Evolutionary conservation across 352 stramenopile genomes (phyloP).

Genomic region (Globisporangium apiculatum): DNA sequence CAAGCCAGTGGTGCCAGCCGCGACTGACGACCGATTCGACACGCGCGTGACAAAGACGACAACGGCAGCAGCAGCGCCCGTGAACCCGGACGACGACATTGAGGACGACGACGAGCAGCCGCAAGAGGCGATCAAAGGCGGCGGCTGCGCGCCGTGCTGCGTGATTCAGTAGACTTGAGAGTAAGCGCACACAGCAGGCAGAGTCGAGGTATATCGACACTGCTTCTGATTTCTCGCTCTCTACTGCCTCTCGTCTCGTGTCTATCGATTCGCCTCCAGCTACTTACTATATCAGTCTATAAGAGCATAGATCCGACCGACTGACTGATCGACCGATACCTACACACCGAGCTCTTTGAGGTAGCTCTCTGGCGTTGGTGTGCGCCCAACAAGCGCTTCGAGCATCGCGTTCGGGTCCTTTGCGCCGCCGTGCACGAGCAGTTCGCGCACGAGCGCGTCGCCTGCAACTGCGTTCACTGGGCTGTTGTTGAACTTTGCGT

Average conservation of each 20-base stretch:
- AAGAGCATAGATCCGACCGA: no score
- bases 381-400: conserved; percentile 47
- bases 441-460: conserved; percentile 49
- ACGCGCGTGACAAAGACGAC: background rate
- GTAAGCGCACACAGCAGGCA: background rate
- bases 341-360: conserved; percentile 64
- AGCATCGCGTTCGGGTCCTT: conserved; percentile 86
- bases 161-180: conserved; percentile 50
- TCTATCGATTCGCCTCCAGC: background rate
- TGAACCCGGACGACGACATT: conserved; percentile 13
- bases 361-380: conserved; percentile 55
- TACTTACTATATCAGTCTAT: no score
- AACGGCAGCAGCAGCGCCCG: background rate
- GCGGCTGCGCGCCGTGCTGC: conserved; percentile 55
- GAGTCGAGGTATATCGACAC: no score
- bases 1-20: background rate
- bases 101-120: background rate
- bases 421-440: conserved; percentile 84
- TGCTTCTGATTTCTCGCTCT: conserved; percentile 1
- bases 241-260: background rate
- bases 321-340: no score
- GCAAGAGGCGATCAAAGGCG: conserved; percentile 23
- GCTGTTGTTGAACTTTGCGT: conserved; percentile 51
- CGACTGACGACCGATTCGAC: background rate
- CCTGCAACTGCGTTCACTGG: conserved; percentile 59